A percentile compares a stretch with the other conserved stretches of the same genome.
These are phyloP conservation scores for Peribolospora baueri DNA, from an alignment of 768 basidiomycete species.

Conservation along the genomic window DNA sequence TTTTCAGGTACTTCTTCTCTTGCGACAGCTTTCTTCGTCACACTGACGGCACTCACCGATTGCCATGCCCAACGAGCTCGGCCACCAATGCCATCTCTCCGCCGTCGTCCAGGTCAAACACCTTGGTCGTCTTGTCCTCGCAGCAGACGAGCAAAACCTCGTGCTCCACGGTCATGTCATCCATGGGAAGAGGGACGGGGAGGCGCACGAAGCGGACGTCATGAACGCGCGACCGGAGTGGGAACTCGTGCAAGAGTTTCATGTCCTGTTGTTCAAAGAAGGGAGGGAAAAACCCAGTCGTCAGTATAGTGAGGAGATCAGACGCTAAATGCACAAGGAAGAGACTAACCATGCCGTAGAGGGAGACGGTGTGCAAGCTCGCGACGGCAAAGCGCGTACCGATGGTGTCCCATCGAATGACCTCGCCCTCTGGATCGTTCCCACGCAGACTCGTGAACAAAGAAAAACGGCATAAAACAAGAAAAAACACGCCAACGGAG, in stretches of 20 bases:
- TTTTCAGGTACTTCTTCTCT: too few species aligned
- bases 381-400: slow-evolving; percentile 65
- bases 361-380: slow-evolving; percentile 43
- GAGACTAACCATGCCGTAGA: slow-evolving; percentile 48
- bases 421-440: slow-evolving; percentile 46
- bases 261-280: slow-evolving; percentile 36
- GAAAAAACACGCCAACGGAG: background rate
- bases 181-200: slow-evolving; percentile 11
- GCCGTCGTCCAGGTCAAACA: slow-evolving; percentile 34
- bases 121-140: slow-evolving; percentile 66
- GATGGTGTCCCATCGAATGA: slow-evolving; percentile 63
- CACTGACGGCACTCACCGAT: slow-evolving; percentile 35
- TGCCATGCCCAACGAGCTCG: slow-evolving; percentile 51
- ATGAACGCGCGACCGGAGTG: slow-evolving; percentile 61
- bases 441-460: background rate
- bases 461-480: background rate
- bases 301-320: background rate
- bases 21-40: too few species aligned
- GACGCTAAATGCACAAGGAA: background rate
- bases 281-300: background rate
- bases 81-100: slow-evolving; percentile 37
- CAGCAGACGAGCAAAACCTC: slow-evolving; percentile 61
- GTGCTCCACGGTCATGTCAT: slow-evolving; percentile 17
- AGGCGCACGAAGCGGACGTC: slow-evolving; percentile 50
- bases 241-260: slow-evolving; percentile 44